Conservation (phyloP, 2,329 filamentous ascomycete species). For the Aspergillus hortae region DNA sequence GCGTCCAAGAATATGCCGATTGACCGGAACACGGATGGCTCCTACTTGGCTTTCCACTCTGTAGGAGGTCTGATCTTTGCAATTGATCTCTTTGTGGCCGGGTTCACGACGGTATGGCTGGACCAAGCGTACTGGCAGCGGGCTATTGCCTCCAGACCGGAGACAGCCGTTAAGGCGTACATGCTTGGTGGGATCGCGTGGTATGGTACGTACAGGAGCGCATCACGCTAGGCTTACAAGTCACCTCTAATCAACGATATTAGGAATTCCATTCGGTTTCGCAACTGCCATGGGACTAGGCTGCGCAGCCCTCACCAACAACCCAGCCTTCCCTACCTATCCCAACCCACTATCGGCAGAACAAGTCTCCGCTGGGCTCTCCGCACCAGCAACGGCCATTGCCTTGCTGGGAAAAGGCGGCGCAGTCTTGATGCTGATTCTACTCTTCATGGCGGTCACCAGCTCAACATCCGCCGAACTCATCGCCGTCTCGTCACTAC, state of each 20-base stretch:
- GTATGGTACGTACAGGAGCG: conserved; percentile 16
- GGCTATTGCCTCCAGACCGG: conserved; percentile 41
- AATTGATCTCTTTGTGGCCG: conserved; percentile 34
- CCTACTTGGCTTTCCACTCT: conserved; percentile 37
- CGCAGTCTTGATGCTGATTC: conserved; percentile 30
- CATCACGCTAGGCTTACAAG: background rate
- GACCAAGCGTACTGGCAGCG: conserved; percentile 47
- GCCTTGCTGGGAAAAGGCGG: conserved; percentile 37
- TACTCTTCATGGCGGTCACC: conserved; percentile 40
- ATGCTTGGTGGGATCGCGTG: conserved; percentile 40
- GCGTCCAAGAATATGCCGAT: conserved; percentile 33
- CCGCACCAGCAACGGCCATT: conserved; percentile 31
- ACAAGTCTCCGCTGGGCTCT: conserved; percentile 32
- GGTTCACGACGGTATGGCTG: conserved; percentile 35
- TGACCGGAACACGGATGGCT: conserved; percentile 25
- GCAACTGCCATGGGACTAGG: conserved; percentile 48
- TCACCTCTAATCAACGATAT: too few relatives aligned
- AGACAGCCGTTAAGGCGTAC: conserved; percentile 42
- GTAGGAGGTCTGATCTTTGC: conserved; percentile 38
- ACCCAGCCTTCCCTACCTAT: conserved; percentile 50
- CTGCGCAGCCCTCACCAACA: conserved; percentile 43
- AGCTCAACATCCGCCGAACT: conserved; percentile 50
- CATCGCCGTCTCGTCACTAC: conserved; percentile 50
- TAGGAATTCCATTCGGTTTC: conserved; percentile 47
- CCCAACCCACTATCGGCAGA: conserved; percentile 33